Conservation (phyloP, 2,329 filamentous ascomycete genomes). For the Neofusicoccum cordaticola region DNA sequence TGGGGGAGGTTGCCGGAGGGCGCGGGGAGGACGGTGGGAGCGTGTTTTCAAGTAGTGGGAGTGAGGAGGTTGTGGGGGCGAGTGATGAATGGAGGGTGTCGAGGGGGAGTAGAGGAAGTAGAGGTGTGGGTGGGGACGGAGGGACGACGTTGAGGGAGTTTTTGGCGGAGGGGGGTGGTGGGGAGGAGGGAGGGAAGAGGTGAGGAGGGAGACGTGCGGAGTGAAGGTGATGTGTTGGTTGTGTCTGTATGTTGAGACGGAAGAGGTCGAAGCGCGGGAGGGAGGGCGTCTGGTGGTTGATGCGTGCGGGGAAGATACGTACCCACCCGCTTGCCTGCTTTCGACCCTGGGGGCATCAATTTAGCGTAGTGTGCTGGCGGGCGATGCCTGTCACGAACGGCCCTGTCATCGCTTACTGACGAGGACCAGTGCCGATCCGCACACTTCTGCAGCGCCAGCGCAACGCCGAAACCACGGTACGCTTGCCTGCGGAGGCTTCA, state of each 20-base stretch:
- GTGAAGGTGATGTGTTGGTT: neutral
- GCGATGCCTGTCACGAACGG: no score
- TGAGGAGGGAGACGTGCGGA: neutral
- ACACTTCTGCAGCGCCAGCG: no score
- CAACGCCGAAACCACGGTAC: no score
- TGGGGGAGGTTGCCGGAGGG: neutral
- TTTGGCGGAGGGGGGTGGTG: neutral
- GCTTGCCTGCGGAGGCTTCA: no score
- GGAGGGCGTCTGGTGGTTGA: neutral
- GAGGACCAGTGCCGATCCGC: no score
- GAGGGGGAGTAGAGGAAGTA: neutral
- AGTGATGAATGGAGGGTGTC: neutral
- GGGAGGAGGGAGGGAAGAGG: no score
- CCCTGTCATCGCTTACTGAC: no score
- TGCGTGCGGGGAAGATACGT: slow-evolving; percentile 1
- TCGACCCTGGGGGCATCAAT: no score
- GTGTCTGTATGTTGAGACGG: neutral
- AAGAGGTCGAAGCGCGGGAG: no score
- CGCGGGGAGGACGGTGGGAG: neutral
- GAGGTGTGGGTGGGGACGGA: neutral
- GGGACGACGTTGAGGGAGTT: neutral
- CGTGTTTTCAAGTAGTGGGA: neutral
- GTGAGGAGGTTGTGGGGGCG: neutral
- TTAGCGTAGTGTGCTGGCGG: no score
- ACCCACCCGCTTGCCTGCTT: neutral